A percentile compares a stretch with the other conserved stretches of the same genome.
These are phyloP conservation scores for Cupressus sempervirens DNA, from an alignment of 75 land plant species.

Conservation along the genomic window DNA sequence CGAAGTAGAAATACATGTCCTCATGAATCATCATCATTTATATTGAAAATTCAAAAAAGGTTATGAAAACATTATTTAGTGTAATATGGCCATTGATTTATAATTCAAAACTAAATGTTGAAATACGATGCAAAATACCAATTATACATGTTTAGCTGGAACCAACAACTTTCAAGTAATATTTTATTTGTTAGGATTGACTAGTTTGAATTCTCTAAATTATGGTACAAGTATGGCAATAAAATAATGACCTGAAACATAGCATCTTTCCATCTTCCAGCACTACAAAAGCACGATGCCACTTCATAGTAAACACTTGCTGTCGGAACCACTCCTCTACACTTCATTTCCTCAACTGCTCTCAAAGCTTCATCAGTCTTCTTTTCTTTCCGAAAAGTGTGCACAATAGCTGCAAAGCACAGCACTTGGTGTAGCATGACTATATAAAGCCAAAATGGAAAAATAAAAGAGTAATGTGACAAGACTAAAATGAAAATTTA, in stretches of 20 bases:
- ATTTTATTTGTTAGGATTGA: background rate
- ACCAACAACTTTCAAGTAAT: background rate
- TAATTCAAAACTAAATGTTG: too few species aligned
- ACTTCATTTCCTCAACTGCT: slow-evolving; percentile 74
- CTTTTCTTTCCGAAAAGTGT: slow-evolving; percentile 61
- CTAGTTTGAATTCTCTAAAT: background rate
- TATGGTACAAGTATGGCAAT: background rate
- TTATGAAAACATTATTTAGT: too few species aligned
- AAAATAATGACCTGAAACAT: slow-evolving; percentile 49
- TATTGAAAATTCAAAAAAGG: too few species aligned
- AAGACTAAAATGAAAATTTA: background rate
- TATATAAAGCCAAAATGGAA: background rate
- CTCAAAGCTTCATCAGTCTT: slow-evolving; percentile 54
- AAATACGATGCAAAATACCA: too few species aligned
- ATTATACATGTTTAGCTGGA: too few species aligned
- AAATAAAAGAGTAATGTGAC: background rate
- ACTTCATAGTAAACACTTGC: slow-evolving; percentile 82
- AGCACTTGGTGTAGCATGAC: background rate
- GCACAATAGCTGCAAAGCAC: slow-evolving; percentile 54
- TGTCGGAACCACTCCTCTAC: slow-evolving; percentile 63
- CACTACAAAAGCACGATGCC: slow-evolving; percentile 68
- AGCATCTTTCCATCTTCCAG: slow-evolving; percentile 78
- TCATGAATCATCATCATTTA: too few species aligned
- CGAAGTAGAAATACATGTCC: too few species aligned
- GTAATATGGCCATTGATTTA: too few species aligned